These are phyloP conservation scores for Anisodus tanguticus DNA, from an alignment of 257 asterid species.

Conservation along the genomic window DNA sequence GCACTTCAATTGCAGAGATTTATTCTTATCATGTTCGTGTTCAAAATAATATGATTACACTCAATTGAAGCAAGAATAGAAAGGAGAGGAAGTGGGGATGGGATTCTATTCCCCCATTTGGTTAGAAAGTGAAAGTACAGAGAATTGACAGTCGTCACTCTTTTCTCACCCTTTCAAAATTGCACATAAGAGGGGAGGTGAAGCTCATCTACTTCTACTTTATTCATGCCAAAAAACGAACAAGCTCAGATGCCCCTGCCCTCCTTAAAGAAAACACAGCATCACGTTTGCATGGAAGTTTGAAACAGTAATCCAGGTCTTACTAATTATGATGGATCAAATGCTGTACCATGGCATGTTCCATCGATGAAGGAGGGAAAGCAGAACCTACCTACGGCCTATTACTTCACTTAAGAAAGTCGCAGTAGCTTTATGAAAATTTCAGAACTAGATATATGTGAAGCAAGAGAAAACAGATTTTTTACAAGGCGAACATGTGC, in stretches of 20 bases:
- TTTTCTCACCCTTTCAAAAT: background rate
- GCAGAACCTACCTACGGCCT: background rate
- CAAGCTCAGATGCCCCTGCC: background rate
- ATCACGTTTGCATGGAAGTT: background rate
- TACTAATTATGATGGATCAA: background rate
- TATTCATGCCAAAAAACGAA: background rate
- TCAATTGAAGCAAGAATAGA: background rate
- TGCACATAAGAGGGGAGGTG: background rate
- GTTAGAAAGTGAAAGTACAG: background rate
- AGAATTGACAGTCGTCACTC: background rate
- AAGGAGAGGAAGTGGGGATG: background rate
- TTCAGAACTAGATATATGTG: background rate
- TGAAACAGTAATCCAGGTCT: background rate
- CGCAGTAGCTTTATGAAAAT: background rate
- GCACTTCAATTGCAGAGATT: background rate
- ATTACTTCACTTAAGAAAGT: slow-evolving; percentile 3
- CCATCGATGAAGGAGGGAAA: background rate
- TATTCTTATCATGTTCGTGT: background rate
- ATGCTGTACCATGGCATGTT: background rate
- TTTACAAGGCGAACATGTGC: background rate
- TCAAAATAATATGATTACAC: background rate
- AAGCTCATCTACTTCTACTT: background rate
- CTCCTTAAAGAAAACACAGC: background rate
- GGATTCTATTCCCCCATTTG: background rate
- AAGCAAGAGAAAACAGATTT: background rate